Conservation (phyloP, 169 alveolate species). For the Nephromyces sp. region DNA sequence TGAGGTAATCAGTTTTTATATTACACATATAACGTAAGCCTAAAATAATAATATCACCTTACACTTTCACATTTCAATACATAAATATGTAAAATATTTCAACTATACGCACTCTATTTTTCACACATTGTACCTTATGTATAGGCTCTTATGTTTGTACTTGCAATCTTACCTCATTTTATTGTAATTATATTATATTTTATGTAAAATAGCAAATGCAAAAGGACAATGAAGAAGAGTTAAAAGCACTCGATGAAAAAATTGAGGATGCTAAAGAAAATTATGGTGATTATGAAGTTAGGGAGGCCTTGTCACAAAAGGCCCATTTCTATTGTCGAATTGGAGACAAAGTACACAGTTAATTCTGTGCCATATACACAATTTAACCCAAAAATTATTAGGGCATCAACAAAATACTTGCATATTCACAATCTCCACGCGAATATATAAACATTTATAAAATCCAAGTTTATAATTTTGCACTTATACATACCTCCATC, state of each 20-base stretch:
- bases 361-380: too few species aligned
- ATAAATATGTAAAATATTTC: too few species aligned
- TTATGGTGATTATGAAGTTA: constrained; percentile 76
- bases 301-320: constrained; percentile 76
- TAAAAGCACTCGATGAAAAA: constrained; percentile 7
- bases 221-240: constrained; percentile 2
- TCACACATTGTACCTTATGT: too few species aligned
- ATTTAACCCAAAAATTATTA: background rate
- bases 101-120: too few species aligned
- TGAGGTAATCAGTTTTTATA: background rate
- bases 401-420: background rate
- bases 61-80: too few species aligned
- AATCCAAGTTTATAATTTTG: too few species aligned
- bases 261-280: constrained; percentile 74
- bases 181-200: background rate
- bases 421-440: background rate
- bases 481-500: too few species aligned
- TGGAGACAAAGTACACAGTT: constrained; percentile 62
- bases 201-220: constrained; percentile 5
- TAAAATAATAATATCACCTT: too few species aligned
- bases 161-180: too few species aligned
- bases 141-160: too few species aligned
- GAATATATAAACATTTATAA: too few species aligned
- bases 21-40: too few species aligned
- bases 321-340: constrained; percentile 68